phyloP scores from a whole-genome alignment of 768 basidiomycete species.

The Boletus bicolor region DNA sequence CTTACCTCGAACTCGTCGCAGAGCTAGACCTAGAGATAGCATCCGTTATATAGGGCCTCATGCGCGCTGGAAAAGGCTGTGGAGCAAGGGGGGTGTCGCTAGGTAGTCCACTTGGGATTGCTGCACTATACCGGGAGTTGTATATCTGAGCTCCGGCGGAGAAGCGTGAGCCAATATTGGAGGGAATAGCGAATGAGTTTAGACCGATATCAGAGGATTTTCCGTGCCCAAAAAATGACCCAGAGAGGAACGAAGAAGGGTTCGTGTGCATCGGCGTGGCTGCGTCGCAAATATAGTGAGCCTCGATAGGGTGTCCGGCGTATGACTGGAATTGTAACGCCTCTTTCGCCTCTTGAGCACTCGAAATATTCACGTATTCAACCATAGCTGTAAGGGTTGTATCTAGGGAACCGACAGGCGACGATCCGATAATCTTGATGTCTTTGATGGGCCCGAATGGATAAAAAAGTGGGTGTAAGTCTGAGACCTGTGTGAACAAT shows the following conservation, averaged over 20 bases:
- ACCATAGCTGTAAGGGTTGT: slow-evolving; percentile 56
- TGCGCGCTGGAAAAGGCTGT: slow-evolving; percentile 19
- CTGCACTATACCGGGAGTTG: slow-evolving; percentile 2
- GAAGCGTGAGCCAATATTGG: slow-evolving; percentile 20
- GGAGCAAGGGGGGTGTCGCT: slow-evolving; percentile 25
- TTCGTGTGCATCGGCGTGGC: slow-evolving; percentile 2
- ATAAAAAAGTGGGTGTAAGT: slow-evolving; percentile 69
- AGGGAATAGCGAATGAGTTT: slow-evolving; percentile 34
- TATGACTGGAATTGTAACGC: slow-evolving; percentile 62
- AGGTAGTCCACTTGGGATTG: slow-evolving; percentile 17
- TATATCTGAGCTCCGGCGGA: slow-evolving; percentile 1
- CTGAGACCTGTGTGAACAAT: slow-evolving; percentile 63
- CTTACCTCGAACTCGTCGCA: slow-evolving; percentile 33
- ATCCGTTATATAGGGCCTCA: slow-evolving; percentile 17
- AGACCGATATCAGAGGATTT: slow-evolving; percentile 24
- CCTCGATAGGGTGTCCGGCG: slow-evolving; percentile 42
- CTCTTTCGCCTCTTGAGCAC: slow-evolving; percentile 65
- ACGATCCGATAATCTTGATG: slow-evolving; percentile 46
- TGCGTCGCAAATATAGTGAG: slow-evolving; percentile 34
- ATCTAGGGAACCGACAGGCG: slow-evolving; percentile 31
- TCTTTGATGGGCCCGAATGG: slow-evolving; percentile 70
- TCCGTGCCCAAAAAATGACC: slow-evolving; percentile 6
- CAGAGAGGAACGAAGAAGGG: slow-evolving; percentile 8
- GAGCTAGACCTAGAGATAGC: slow-evolving; percentile 33
- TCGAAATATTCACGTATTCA: slow-evolving; percentile 52